These are phyloP conservation scores for Paramarasmius palmivorus DNA, from an alignment of 1,284 basidiomycete genomes.

Conservation along the genomic window DNA sequence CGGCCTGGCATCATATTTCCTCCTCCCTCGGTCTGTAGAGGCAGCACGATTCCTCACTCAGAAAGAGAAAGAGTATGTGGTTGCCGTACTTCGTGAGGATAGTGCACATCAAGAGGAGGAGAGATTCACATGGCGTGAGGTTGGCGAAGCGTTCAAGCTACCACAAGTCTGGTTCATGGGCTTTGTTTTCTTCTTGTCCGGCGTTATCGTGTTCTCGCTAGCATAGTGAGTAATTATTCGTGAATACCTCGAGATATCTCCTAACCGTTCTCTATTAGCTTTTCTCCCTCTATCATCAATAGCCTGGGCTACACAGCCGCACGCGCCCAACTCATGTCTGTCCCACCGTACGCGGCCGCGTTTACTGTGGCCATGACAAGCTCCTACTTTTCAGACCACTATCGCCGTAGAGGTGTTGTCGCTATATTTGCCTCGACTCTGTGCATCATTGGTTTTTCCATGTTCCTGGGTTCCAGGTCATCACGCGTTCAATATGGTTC, in stretches of 20 bases:
- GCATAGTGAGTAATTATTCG: conserved; percentile 22
- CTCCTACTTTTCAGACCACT: conserved; percentile 30
- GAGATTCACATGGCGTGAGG: too few relatives aligned
- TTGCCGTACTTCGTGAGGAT: too few relatives aligned
- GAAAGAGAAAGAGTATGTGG: background rate
- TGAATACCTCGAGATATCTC: conserved; percentile 52
- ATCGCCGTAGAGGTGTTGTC: conserved; percentile 25
- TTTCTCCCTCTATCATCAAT: conserved; percentile 57
- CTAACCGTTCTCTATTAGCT: conserved; percentile 66
- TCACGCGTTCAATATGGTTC: conserved; percentile 46
- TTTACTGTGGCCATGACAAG: conserved; percentile 23
- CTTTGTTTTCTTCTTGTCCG: too few relatives aligned
- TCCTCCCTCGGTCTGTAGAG: background rate
- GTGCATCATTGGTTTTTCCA: conserved; percentile 24
- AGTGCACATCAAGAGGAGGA: too few relatives aligned
- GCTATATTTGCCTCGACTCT: conserved; percentile 23
- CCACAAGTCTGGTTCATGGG: too few relatives aligned
- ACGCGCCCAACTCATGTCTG: conserved; percentile 57
- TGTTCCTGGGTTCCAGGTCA: conserved; percentile 25
- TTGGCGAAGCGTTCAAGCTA: too few relatives aligned
- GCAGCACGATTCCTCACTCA: conserved; percentile 1
- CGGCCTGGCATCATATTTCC: conserved; percentile 31
- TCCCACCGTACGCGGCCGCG: conserved; percentile 46
- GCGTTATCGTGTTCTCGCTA: too few relatives aligned
- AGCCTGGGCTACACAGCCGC: conserved; percentile 57